Conservation (phyloP, 148 eudicot species). For the Rhododendron ferrugineum region DNA sequence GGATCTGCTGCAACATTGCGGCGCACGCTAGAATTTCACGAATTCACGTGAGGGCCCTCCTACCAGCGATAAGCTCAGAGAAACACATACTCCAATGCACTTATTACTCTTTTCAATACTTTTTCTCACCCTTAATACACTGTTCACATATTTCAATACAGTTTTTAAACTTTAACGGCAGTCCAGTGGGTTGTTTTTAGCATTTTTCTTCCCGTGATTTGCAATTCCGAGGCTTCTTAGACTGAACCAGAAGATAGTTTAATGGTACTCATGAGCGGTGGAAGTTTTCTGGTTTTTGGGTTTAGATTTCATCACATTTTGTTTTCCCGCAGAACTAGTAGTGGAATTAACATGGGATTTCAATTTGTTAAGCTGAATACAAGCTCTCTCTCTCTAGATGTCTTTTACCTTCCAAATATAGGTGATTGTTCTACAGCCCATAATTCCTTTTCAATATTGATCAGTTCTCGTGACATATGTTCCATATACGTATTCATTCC, state of each 20-base stretch:
- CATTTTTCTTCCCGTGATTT: too few relatives aligned
- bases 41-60: neutral
- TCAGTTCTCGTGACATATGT: neutral
- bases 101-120: too few relatives aligned
- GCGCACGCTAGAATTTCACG: constrained; percentile 1
- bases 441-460: too few relatives aligned
- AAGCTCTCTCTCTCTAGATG: too few relatives aligned
- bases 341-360: neutral
- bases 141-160: too few relatives aligned
- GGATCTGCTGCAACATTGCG: constrained; percentile 16
- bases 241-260: neutral
- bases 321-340: neutral
- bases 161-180: too few relatives aligned
- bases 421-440: neutral
- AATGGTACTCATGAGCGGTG: neutral
- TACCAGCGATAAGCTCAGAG: too few relatives aligned
- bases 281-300: neutral
- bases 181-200: too few relatives aligned
- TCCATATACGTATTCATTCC: neutral
- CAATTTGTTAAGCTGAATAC: neutral
- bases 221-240: neutral
- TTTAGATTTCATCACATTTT: neutral
- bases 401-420: neutral
- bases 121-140: too few relatives aligned
- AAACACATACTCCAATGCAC: too few relatives aligned